These are phyloP conservation scores for Zoysia pacifica DNA, from an alignment of 176 grass and related monocot species.

Conservation along the genomic window DNA sequence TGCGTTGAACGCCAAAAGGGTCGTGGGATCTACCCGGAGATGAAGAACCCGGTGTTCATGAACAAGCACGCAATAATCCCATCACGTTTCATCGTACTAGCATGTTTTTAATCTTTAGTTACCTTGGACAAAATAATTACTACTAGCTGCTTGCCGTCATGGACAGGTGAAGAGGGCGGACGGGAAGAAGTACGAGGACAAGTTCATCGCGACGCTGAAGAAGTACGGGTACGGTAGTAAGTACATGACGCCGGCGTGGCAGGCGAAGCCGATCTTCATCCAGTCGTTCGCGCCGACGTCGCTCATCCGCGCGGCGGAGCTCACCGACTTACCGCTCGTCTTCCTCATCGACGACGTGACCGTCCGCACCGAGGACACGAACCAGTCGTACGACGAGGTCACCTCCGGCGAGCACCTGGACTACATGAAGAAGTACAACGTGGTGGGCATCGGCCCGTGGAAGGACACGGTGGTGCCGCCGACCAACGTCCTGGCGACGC, in stretches of 20 bases:
- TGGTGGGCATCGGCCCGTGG: slow-evolving; percentile 50
- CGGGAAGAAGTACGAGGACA: slow-evolving; percentile 62
- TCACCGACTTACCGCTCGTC: slow-evolving; percentile 47
- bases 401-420: slow-evolving; percentile 57
- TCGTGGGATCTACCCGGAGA: slow-evolving; percentile 61
- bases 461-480: slow-evolving; percentile 68
- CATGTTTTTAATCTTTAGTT: not conserved
- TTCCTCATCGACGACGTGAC: slow-evolving; percentile 55
- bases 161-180: slow-evolving; percentile 47
- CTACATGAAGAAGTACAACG: slow-evolving; percentile 40
- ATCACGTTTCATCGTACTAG: not conserved
- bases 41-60: slow-evolving; percentile 62
- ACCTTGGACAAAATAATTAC: not conserved
- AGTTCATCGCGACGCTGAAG: slow-evolving; percentile 51
- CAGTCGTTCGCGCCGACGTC: slow-evolving; percentile 56
- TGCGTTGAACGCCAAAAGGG: slow-evolving; percentile 40
- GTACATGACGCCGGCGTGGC: slow-evolving; percentile 47
- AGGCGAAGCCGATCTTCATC: slow-evolving; percentile 39
- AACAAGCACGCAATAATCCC: slow-evolving; percentile 34
- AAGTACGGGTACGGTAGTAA: slow-evolving; percentile 55
- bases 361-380: slow-evolving; percentile 56
- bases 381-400: slow-evolving; percentile 55
- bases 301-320: slow-evolving; percentile 41
- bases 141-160: not conserved
- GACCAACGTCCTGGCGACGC: slow-evolving; percentile 35